A percentile compares a stretch with the other conserved stretches of the same genome.
These are phyloP conservation scores for Amanita brunnescens DNA, from an alignment of 768 basidiomycete genomes.

Conservation along the genomic window DNA sequence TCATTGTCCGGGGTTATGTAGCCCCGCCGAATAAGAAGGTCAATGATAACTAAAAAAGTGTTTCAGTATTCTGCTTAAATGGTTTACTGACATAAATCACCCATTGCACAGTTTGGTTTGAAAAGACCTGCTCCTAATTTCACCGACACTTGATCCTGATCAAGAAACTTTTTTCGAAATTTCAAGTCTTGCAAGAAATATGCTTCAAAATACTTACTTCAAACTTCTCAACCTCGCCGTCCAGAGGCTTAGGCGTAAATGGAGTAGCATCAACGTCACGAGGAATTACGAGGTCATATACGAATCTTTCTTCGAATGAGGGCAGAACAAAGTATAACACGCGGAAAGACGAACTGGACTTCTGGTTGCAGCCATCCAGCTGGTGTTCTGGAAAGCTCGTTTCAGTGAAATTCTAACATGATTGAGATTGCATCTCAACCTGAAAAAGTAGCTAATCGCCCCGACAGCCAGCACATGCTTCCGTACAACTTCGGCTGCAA, in stretches of 20 bases:
- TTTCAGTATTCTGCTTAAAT: neutral
- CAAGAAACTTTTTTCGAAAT: constrained; percentile 46
- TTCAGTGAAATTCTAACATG: neutral
- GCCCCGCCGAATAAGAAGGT: constrained; percentile 84
- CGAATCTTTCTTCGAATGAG: constrained; percentile 42
- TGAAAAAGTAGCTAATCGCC: constrained; percentile 74
- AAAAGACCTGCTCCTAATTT: constrained; percentile 67
- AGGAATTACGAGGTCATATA: constrained; percentile 78
- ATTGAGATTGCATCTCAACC: constrained; percentile 26
- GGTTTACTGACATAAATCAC: constrained; percentile 26
- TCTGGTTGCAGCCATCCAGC: constrained; percentile 84
- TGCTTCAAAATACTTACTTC: constrained; percentile 38
- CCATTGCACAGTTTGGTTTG: constrained; percentile 88
- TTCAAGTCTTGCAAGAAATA: neutral
- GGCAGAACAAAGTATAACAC: neutral
- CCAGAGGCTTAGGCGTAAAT: constrained; percentile 64
- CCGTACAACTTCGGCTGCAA: constrained; percentile 56
- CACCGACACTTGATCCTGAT: constrained; percentile 49
- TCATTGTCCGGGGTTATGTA: constrained; percentile 85
- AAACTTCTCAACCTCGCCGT: constrained; percentile 94
- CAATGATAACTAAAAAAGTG: constrained; percentile 62
- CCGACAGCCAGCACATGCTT: constrained; percentile 54
- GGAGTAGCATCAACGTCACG: constrained; percentile 32
- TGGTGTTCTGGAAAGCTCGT: constrained; percentile 32
- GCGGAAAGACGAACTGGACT: constrained; percentile 39